Percentiles rank a stretch among this genome's conserved stretches.
Conservation (phyloP, 1,139 yeast species). For the Geotrichum macrosporum region DNA sequence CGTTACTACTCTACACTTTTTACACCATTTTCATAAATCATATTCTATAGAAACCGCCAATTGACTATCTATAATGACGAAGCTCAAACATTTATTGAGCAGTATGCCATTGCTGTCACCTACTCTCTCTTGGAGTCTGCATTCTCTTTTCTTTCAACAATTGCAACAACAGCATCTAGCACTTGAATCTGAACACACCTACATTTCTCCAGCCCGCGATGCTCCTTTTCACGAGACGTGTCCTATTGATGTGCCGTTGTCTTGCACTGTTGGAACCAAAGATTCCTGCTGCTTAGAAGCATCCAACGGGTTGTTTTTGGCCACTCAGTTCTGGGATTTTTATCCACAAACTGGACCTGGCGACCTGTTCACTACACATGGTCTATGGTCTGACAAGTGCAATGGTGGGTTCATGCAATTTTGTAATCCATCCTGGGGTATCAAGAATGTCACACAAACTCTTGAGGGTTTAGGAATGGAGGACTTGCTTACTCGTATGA, state of each 20-base stretch:
- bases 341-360: slow-evolving; percentile 75
- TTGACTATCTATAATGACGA: background rate
- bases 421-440: slow-evolving; percentile 62
- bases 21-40: background rate
- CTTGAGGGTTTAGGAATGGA: slow-evolving; percentile 49
- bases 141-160: background rate
- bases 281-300: slow-evolving; percentile 79
- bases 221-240: slow-evolving; percentile 42
- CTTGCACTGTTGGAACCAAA: slow-evolving; percentile 45
- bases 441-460: slow-evolving; percentile 51
- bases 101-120: background rate
- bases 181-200: background rate
- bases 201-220: slow-evolving; percentile 1
- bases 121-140: background rate
- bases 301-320: slow-evolving; percentile 80
- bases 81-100: background rate
- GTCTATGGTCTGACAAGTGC: slow-evolving; percentile 82
- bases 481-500: slow-evolving; percentile 56
- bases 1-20: too few species aligned
- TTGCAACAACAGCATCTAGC: too few species aligned
- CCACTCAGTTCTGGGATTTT: slow-evolving; percentile 95
- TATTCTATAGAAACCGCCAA: background rate
- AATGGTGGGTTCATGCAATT: slow-evolving; percentile 70
- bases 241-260: slow-evolving; percentile 60
- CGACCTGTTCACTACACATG: slow-evolving; percentile 78